A percentile compares a stretch with the other conserved stretches of the same genome.
These are phyloP conservation scores for Pseudisothecium myosuroides DNA, from an alignment of 225 moss, liverwort and hornwort genomes.

Conservation along the genomic window DNA sequence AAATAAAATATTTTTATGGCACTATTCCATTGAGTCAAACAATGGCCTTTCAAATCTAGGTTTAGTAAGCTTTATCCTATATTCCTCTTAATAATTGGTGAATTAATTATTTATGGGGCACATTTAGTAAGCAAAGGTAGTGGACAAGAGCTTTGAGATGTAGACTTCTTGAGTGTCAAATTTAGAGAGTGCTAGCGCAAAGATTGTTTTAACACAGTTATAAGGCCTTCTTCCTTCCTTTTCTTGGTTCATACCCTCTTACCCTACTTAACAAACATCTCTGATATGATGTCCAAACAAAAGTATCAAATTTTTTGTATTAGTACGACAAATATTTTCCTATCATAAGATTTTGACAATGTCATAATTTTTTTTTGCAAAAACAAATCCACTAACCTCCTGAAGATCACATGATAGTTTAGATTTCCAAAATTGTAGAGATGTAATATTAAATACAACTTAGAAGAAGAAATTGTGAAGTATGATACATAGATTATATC, in stretches of 20 bases:
- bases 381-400: not conserved
- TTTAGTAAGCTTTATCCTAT: not conserved
- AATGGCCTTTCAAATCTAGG: not conserved
- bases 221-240: rapidly evolving
- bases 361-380: not conserved
- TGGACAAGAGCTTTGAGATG: not conserved
- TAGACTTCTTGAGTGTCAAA: not conserved
- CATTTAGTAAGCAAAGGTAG: not conserved
- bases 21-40: not conserved
- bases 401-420: rapidly evolving
- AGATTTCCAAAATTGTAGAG: not conserved
- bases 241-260: rapidly evolving
- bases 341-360: not conserved
- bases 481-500: rapidly evolving
- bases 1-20: too few relatives aligned
- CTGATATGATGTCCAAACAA: too few relatives aligned
- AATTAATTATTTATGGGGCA: not conserved
- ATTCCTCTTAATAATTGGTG: not conserved
- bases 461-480: not conserved
- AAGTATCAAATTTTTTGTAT: not conserved
- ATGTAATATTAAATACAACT: not conserved
- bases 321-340: not conserved
- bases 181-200: rapidly evolving
- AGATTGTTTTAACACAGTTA: not conserved
- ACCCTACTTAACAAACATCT: not conserved